Percentiles rank a stretch among this genome's conserved stretches.
Evolutionary conservation across 495 filamentous ascomycete species (phyloP).

Genomic region (Daldinia loculata): DNA sequence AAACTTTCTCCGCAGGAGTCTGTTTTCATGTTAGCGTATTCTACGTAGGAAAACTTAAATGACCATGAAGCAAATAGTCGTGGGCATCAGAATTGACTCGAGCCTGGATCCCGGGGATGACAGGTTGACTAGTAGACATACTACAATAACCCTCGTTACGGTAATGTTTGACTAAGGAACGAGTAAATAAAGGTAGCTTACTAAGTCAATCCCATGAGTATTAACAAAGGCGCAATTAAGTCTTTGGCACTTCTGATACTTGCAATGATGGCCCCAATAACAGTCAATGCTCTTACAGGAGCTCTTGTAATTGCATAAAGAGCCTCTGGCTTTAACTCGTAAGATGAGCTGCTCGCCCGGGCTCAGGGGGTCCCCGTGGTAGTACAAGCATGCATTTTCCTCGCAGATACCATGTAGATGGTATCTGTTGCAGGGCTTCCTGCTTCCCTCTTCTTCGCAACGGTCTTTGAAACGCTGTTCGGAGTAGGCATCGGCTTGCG

Average conservation of each 20-base stretch:
- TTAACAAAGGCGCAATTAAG: slow-evolving; percentile 43
- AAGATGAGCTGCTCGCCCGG: slow-evolving; percentile 39
- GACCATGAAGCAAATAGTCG: too few relatives aligned
- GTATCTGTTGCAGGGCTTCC: slow-evolving; percentile 50
- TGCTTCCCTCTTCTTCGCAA: slow-evolving; percentile 31
- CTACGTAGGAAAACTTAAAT: not conserved
- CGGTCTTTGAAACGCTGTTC: slow-evolving; percentile 42
- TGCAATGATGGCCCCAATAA: slow-evolving; percentile 49
- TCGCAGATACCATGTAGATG: slow-evolving; percentile 47
- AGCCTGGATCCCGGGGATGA: too few relatives aligned
- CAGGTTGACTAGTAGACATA: too few relatives aligned
- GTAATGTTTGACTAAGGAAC: too few relatives aligned
- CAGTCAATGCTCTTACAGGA: slow-evolving; percentile 45
- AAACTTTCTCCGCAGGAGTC: slow-evolving; percentile 29
- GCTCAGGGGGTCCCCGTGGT: slow-evolving; percentile 44
- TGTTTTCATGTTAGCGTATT: slow-evolving; percentile 10
- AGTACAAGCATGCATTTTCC: slow-evolving; percentile 41
- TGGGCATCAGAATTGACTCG: too few relatives aligned
- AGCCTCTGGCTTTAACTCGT: slow-evolving; percentile 40
- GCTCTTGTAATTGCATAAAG: slow-evolving; percentile 33
- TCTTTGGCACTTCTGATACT: slow-evolving; percentile 35
- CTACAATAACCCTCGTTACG: too few relatives aligned
- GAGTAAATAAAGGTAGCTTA: slow-evolving; percentile 31
- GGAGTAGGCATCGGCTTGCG: slow-evolving; percentile 27
- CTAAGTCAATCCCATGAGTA: slow-evolving; percentile 48